A percentile compares a stretch with the other conserved stretches of the same genome.
phyloP scores from a whole-genome alignment of 768 basidiomycete species.

The Ramaria sp. region DNA sequence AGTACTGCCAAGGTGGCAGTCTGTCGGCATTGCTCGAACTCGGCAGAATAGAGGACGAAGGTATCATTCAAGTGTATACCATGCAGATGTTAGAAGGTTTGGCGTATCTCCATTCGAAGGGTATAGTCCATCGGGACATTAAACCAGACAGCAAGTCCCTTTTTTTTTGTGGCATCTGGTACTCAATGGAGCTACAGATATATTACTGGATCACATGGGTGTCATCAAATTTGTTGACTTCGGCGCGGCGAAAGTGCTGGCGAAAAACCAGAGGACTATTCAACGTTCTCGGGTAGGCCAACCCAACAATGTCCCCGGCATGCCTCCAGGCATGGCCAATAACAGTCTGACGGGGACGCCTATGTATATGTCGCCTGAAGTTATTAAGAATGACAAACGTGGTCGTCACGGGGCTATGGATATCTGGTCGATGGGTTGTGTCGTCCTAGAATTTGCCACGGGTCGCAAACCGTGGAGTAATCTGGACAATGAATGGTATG shows the following conservation, averaged over 20 bases:
- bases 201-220: conserved; percentile 79
- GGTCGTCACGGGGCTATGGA: conserved; percentile 95
- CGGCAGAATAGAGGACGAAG: conserved; percentile 93
- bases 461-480: conserved; percentile 98
- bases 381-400: conserved; percentile 87
- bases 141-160: conserved; percentile 88
- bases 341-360: conserved; percentile 94
- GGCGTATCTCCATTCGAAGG: conserved; percentile 84
- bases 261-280: conserved; percentile 79
- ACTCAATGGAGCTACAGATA: conserved; percentile 42
- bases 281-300: conserved; percentile 47
- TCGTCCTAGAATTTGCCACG: conserved; percentile 93
- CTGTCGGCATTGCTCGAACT: conserved; percentile 81
- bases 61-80: conserved; percentile 89
- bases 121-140: conserved; percentile 92
- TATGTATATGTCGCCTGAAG: conserved; percentile 99
- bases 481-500: conserved; percentile 96
- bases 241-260: conserved; percentile 92
- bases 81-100: conserved; percentile 96
- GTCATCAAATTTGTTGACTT: conserved; percentile 98
- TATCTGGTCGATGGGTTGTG: conserved; percentile 95
- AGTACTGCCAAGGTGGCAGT: conserved; percentile 95
- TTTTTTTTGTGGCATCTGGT: conserved; percentile 8
- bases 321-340: conserved; percentile 33
- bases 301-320: conserved; percentile 29